phyloP scores from a whole-genome alignment of 345 rosid species.

The Pugionium cornutum region DNA sequence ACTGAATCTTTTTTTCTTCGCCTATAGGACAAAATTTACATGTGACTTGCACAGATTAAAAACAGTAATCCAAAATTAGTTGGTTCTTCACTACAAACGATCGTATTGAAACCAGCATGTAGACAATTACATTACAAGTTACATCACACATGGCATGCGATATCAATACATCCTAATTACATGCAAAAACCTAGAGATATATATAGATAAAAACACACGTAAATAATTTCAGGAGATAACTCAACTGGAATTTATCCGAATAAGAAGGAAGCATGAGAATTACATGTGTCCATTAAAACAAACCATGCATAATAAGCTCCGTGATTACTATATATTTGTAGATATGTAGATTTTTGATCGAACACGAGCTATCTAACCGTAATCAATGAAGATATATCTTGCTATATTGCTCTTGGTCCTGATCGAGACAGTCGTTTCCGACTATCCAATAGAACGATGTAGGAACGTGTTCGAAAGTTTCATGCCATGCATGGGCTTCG shows the following conservation, averaged over 20 bases:
- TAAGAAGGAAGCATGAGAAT: slow-evolving; percentile 34
- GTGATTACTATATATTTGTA: not conserved
- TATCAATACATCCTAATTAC: not conserved
- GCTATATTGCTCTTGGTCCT: slow-evolving; percentile 25
- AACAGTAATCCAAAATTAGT: not conserved
- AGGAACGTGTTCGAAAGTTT: slow-evolving; percentile 33
- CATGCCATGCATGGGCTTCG: slow-evolving; percentile 42
- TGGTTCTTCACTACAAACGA: not conserved
- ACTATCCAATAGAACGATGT: slow-evolving; percentile 16
- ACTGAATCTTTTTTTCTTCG: not conserved
- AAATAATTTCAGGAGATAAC: slow-evolving; percentile 2
- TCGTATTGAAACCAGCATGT: not conserved
- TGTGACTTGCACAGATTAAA: too few relatives aligned
- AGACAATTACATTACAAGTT: not conserved
- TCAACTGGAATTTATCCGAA: slow-evolving; percentile 26
- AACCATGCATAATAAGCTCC: slow-evolving; percentile 10
- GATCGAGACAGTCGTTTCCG: slow-evolving; percentile 18
- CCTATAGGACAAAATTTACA: too few relatives aligned
- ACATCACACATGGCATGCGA: not conserved
- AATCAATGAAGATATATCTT: slow-evolving; percentile 26
- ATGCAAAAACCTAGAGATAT: slow-evolving; percentile 9
- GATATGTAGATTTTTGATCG: not conserved
- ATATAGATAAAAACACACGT: not conserved
- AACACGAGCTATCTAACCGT: slow-evolving; percentile 9
- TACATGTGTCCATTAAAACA: slow-evolving; percentile 26